These are phyloP conservation scores for Schizochytrium sp. DNA, from an alignment of 108 stramenopile genomes.

Conservation along the genomic window DNA sequence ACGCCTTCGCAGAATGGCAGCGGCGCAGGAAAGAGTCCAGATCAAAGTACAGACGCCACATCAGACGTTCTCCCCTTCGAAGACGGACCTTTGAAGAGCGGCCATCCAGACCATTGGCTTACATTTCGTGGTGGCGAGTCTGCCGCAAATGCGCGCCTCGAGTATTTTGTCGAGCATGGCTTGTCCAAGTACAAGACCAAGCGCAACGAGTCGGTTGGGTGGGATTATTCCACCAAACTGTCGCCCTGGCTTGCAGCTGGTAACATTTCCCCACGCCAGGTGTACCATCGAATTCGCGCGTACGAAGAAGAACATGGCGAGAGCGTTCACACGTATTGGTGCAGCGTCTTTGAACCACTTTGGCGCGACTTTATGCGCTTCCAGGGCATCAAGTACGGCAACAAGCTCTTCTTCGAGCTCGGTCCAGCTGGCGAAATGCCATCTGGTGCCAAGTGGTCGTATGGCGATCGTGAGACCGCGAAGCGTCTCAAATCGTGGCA, in stretches of 20 bases:
- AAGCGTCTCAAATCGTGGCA: constrained; percentile 62
- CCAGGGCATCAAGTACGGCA: constrained; percentile 75
- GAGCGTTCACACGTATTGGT: constrained; percentile 94
- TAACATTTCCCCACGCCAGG: constrained; percentile 71
- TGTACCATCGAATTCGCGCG: constrained; percentile 62
- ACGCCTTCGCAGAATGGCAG: too few species aligned
- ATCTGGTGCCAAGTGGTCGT: not conserved
- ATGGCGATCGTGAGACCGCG: not conserved
- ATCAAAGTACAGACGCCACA: not conserved
- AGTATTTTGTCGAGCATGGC: constrained; percentile 79
- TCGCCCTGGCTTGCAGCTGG: constrained; percentile 90
- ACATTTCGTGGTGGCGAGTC: constrained; percentile 81
- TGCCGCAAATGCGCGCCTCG: constrained; percentile 68
- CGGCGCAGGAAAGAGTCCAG: too few species aligned
- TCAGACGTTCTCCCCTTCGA: not conserved
- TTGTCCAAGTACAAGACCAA: constrained; percentile 82
- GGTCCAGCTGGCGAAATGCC: constrained; percentile 27
- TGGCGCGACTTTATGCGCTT: constrained; percentile 95
- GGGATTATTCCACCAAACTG: constrained; percentile 84
- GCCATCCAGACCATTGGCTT: constrained; percentile 38
- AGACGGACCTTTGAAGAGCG: not conserved
- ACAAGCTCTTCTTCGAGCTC: constrained; percentile 71
- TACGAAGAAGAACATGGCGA: constrained; percentile 71
- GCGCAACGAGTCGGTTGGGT: constrained; percentile 91
- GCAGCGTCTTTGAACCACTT: constrained; percentile 77